Evolutionary conservation across 2,329 filamentous ascomycete species (phyloP), one percentile per base, ranked within the genome.

Genomic region (Apiospora saccharicola): DNA sequence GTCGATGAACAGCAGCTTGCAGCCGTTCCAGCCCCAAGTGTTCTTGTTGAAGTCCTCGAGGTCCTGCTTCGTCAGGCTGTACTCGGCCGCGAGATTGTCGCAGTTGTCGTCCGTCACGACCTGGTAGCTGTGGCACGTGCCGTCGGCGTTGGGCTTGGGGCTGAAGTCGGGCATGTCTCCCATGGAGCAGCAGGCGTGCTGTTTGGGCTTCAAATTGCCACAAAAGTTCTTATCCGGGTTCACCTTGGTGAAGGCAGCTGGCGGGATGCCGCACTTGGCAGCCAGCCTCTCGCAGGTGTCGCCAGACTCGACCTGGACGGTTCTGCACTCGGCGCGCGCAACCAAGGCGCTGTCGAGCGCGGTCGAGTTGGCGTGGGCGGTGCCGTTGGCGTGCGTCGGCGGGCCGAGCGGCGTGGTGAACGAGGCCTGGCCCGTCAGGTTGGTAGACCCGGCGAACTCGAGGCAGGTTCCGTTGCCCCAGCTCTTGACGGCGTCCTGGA

Each of bases 131-230:
- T 71, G 74, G 70, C 84, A 86, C 0, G 78, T 77, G 1, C 83
- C 83, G 46, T 85, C 80, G 2, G 75, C 69, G 44, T 76, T 73
- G 1, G 80, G 80, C 75, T 82, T 76, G 0, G 83, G 83, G 0
- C 71, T 74, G 41, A 78, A 71, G 69, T 82, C 79, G 0, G 83
- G 83, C 0, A 83, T 75, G 0, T 74, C 76, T 2, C 84, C 84
- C 0, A 76, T 46, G 12, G 78, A 79, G 72, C 83, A 85, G 75
- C 83, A 85, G 0, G 84, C 80, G 57, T 75, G 78, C 74, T 83
- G 78, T 30, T 78, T 79, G 0, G 77, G 75, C 7, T 71, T 71
- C 0, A 87, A 77, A 0, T 73, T 79, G 3, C 77, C 74, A 70
- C 83, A 85, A 0, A 83, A 76, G 26, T 72, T 71, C 0, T 71